Evolutionary conservation across 192 early-diverging fungal species (phyloP).

Genomic region (Paraglomus brasilianum): DNA sequence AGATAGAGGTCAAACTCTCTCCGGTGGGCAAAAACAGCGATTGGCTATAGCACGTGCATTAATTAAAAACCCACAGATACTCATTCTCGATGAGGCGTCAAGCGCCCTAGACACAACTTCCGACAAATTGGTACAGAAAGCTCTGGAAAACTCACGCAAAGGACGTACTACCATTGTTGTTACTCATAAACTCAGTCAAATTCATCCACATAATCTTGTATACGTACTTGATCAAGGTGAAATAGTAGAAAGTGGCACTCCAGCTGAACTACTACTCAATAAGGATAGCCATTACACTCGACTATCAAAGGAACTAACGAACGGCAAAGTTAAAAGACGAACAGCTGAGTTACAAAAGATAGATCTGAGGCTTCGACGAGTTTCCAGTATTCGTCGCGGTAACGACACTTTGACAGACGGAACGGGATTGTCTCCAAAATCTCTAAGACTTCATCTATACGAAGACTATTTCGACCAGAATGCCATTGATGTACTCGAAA

Average conservation of each 20-base stretch:
- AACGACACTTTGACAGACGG: neutral
- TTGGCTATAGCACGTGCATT: conserved; percentile 65
- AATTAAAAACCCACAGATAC: conserved; percentile 59
- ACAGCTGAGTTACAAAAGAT: conserved; percentile 6
- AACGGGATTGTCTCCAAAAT: neutral
- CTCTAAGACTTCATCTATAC: neutral
- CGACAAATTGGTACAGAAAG: conserved; percentile 39
- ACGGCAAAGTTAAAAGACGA: neutral
- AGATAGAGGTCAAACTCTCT: conserved; percentile 75
- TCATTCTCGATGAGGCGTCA: conserved; percentile 54
- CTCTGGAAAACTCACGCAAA: conserved; percentile 32
- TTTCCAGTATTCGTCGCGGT: no score
- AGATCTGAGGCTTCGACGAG: neutral
- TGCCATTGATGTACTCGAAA: neutral
- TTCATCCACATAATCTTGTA: conserved; percentile 47
- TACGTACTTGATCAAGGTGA: conserved; percentile 51
- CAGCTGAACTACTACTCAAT: conserved; percentile 30
- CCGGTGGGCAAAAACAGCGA: conserved; percentile 82
- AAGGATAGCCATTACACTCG: conserved; percentile 13
- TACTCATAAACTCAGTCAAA: conserved; percentile 57
- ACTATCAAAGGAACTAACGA: neutral
- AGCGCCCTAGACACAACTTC: conserved; percentile 36
- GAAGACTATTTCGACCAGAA: conserved; percentile 2
- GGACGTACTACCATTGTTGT: conserved; percentile 55
- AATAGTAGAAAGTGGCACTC: conserved; percentile 34